Evolutionary conservation across 768 basidiomycete genomes (phyloP).

Genomic region (Auricularia heimuer): DNA sequence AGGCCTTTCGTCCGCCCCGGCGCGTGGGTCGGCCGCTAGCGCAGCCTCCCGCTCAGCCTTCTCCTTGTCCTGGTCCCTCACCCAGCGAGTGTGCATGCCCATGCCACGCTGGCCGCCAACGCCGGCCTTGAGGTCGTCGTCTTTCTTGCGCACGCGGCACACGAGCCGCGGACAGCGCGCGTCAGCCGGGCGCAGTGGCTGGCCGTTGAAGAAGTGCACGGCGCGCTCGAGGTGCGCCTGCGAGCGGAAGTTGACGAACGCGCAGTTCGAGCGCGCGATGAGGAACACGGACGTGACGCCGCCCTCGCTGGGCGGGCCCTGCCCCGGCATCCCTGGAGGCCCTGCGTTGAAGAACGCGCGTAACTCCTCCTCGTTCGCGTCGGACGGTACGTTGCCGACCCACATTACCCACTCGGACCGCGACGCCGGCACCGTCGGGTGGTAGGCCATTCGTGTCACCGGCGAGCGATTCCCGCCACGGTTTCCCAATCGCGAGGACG

Average conservation of each 20-base stretch:
- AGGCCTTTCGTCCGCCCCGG: neutral
- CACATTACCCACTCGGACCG: slow-evolving; percentile 94
- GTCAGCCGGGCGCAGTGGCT: slow-evolving; percentile 58
- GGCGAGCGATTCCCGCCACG: neutral
- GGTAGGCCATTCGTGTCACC: slow-evolving; percentile 30
- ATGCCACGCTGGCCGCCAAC: slow-evolving; percentile 85
- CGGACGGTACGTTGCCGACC: slow-evolving; percentile 85
- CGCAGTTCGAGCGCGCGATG: slow-evolving; percentile 90
- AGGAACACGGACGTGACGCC: slow-evolving; percentile 83
- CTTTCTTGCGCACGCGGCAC: slow-evolving; percentile 68
- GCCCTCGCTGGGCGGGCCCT: slow-evolving; percentile 16
- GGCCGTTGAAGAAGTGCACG: slow-evolving; percentile 64
- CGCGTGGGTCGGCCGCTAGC: slow-evolving; percentile 1
- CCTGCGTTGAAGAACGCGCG: slow-evolving; percentile 67
- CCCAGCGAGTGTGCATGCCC: slow-evolving; percentile 75
- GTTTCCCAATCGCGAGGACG: neutral
- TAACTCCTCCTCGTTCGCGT: slow-evolving; percentile 75
- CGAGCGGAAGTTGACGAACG: slow-evolving; percentile 80
- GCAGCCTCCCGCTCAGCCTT: neutral
- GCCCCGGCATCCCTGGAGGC: slow-evolving; percentile 12
- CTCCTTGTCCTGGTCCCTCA: slow-evolving; percentile 47
- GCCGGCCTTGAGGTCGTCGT: slow-evolving; percentile 81
- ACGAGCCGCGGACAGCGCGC: slow-evolving; percentile 67
- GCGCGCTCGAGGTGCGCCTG: slow-evolving; percentile 54
- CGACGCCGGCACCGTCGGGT: slow-evolving; percentile 60